phyloP scores from a whole-genome alignment of 208 protist species.

The Wallacemonas sp. region DNA sequence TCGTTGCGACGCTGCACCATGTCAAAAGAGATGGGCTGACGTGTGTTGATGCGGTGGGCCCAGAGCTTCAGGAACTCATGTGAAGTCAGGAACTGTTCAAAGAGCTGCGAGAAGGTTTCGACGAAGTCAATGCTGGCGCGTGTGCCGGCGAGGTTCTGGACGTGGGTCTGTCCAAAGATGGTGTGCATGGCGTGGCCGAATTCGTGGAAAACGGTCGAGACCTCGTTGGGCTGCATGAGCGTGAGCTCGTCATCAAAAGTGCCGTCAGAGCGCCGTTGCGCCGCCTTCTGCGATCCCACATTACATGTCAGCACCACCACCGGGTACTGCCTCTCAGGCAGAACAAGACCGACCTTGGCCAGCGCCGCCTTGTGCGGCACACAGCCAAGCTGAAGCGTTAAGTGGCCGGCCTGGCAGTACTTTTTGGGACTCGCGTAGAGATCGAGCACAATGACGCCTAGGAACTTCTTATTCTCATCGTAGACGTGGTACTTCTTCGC shows the following conservation, averaged over 20 bases:
- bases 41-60: conserved; percentile 85
- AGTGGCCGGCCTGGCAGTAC: conserved; percentile 87
- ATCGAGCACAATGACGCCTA: conserved; percentile 92
- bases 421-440: conserved; percentile 89
- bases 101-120: conserved; percentile 93
- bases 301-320: conserved; percentile 93
- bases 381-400: conserved; percentile 90
- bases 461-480: conserved; percentile 78
- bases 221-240: conserved; percentile 85
- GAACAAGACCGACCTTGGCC: conserved; percentile 64
- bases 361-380: conserved; percentile 77
- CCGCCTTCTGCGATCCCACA: conserved; percentile 49
- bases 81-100: conserved; percentile 92
- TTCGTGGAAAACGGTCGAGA: conserved; percentile 94
- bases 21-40: conserved; percentile 89
- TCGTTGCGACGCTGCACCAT: conserved; percentile 87
- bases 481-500: conserved; percentile 90
- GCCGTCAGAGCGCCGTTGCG: conserved; percentile 48
- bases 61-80: conserved; percentile 90
- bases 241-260: conserved; percentile 83
- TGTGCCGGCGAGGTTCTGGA: conserved; percentile 93
- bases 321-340: conserved; percentile 87
- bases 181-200: conserved; percentile 94
- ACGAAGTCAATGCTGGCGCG: conserved; percentile 93
- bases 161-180: conserved; percentile 91